Base-by-base conservation (phyloP, 345 rosid species). In the Isatis tinctoria region DNA sequence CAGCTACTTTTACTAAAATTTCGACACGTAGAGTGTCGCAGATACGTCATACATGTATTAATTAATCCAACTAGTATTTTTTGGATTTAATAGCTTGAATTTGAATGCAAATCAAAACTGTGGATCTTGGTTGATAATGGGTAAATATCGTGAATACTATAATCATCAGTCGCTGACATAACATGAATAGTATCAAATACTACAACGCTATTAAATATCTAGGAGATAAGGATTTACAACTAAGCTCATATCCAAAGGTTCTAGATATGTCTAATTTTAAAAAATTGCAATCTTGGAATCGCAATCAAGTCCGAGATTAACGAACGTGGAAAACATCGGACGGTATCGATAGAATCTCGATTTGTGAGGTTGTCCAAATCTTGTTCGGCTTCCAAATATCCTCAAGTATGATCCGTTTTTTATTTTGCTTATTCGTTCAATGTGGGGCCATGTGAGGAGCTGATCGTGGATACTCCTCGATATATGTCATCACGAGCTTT, bases 301-400 rank as follows among this genome's bases (percentile, higher is more conserved):
- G 63, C 28, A 60, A 68, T 75, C 62, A 72, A 67, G 69, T 72
- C 65, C 60, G 65, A 66, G 59, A 72, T 43, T 64, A 57, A 52
- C 17, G 67, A 62, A 72, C 81, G 82, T 49, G 72, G 60, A 72
- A 52, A 78, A 52, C 84, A 80, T 83, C 81, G 72, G 82, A 78
- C 82, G 79, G 76, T 72, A 60, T 76, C 79, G 45, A 45, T 57
- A 62, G 69, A 70, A 82, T 82, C 85, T 69, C 10, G 76, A 66
- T 72, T 14, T 57, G 67, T 57, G 67, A 56, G 63, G 72, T 47
- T 71, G 67, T 65, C 68, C 56, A 47, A 64, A 77, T 70, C 72
- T 77, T 56, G 59, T 52, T 61, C 56, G 61, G 47, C 36, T 57
- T 70, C 27, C 54, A 68, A 41, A 36, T 44, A 41, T 54, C 65